Evolutionary conservation across 1,284 basidiomycete genomes (phyloP).

Genomic region (Malassezia psittaci): DNA sequence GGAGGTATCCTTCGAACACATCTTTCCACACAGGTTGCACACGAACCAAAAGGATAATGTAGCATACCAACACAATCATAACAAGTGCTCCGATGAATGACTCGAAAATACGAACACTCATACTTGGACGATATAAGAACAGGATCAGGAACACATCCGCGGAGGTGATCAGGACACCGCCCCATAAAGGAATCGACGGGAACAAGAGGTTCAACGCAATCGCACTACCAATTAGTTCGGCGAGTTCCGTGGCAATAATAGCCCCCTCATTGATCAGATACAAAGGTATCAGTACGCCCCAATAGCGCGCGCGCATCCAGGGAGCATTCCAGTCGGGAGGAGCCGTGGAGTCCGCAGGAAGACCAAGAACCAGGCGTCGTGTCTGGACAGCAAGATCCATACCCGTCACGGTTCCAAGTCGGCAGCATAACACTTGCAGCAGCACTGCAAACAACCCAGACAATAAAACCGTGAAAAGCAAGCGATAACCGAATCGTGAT

Average conservation of each 20-base stretch:
- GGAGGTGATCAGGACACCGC: conserved; percentile 62
- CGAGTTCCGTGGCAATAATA: conserved; percentile 56
- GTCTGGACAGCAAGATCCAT: conserved; percentile 36
- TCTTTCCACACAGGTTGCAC: conserved; percentile 65
- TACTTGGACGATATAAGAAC: conserved; percentile 48
- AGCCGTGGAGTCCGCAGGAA: not conserved
- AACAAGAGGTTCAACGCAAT: conserved; percentile 72
- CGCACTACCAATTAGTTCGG: conserved; percentile 64
- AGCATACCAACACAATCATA: conserved; percentile 55
- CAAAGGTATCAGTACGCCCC: conserved; percentile 49
- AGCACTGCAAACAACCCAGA: conserved; percentile 72
- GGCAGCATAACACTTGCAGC: conserved; percentile 58
- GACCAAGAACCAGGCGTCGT: conserved; percentile 29
- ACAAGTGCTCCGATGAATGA: conserved; percentile 58
- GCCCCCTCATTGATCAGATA: conserved; percentile 62
- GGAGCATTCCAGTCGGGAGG: conserved; percentile 56
- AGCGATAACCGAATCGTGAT: conserved; percentile 59
- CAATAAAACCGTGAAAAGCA: conserved; percentile 74
- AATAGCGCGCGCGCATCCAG: conserved; percentile 49
- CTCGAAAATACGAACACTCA: conserved; percentile 55
- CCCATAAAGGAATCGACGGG: conserved; percentile 55
- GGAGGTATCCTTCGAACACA: conserved; percentile 76
- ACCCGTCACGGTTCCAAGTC: conserved; percentile 53
- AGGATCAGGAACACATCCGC: conserved; percentile 69
- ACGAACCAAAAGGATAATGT: conserved; percentile 67